These are phyloP conservation scores for Ensete ventricosum DNA, from an alignment of 176 grass and related monocot genomes.

Conservation along the genomic window DNA sequence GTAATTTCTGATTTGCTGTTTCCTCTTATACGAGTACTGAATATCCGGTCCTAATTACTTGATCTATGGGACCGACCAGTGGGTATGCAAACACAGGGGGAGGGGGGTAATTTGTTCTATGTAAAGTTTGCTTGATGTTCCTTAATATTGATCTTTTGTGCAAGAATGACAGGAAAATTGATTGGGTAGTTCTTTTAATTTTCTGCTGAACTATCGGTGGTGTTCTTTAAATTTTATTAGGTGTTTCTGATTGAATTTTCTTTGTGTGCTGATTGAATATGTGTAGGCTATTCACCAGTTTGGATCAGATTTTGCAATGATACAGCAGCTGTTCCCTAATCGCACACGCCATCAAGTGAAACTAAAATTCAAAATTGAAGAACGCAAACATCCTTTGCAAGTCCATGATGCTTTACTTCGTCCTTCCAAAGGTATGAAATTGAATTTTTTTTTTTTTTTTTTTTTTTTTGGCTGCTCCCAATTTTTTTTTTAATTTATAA, in stretches of 20 bases:
- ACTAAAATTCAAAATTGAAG: conserved; percentile 72
- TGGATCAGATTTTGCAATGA: conserved; percentile 93
- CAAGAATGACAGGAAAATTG: too few species aligned
- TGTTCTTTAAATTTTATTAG: conserved; percentile 3
- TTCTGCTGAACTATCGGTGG: neutral
- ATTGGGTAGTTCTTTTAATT: too few species aligned
- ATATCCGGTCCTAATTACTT: too few species aligned
- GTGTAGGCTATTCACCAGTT: conserved; percentile 73
- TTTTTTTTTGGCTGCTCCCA: neutral
- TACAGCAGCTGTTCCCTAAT: conserved; percentile 77
- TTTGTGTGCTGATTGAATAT: neutral
- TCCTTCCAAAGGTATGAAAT: conserved; percentile 42
- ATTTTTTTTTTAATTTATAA: too few species aligned
- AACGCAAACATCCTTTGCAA: conserved; percentile 55
- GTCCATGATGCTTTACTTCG: conserved; percentile 61
- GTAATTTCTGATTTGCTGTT: too few species aligned
- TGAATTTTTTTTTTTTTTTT: conserved; percentile 8
- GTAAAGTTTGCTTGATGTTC: too few species aligned
- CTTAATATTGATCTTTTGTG: too few species aligned
- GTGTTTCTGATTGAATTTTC: neutral
- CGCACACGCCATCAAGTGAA: conserved; percentile 66
- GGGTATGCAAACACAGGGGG: too few species aligned
- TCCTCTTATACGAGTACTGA: too few species aligned
- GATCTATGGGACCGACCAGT: too few species aligned
- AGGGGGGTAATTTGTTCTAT: too few species aligned